A percentile compares a stretch with the other conserved stretches of the same genome.
Conservation (phyloP, 164 flowering plant species). For the Annona cherimola region DNA sequence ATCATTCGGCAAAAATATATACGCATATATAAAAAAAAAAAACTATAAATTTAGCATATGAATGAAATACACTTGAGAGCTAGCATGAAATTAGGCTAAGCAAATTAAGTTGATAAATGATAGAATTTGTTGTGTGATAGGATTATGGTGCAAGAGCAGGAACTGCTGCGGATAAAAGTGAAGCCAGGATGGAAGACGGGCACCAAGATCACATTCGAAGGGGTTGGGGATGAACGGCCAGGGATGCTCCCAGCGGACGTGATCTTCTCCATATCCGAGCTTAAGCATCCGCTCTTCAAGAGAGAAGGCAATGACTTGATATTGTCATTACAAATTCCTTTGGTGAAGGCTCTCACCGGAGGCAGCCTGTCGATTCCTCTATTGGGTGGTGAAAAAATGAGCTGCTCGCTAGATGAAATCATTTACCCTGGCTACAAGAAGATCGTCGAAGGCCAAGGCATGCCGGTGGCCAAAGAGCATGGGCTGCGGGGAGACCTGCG, state of each 20-base stretch:
- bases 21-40: too few relatives aligned
- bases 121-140: slow-evolving; percentile 21
- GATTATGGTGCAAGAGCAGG: slow-evolving; percentile 50
- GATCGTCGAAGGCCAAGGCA: slow-evolving; percentile 63
- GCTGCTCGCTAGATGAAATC: slow-evolving; percentile 38
- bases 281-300: slow-evolving; percentile 49
- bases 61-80: too few relatives aligned
- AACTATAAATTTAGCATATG: too few relatives aligned
- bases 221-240: slow-evolving; percentile 64
- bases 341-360: slow-evolving; percentile 75
- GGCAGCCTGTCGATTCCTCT: slow-evolving; percentile 56
- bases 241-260: slow-evolving; percentile 63
- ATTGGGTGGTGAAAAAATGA: slow-evolving; percentile 57
- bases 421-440: slow-evolving; percentile 61
- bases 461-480: slow-evolving; percentile 51
- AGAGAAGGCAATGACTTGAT: slow-evolving; percentile 64
- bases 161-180: slow-evolving; percentile 49
- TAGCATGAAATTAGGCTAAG: too few relatives aligned
- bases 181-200: slow-evolving; percentile 89
- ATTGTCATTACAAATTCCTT: slow-evolving; percentile 50
- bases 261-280: slow-evolving; percentile 51
- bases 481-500: slow-evolving; percentile 52
- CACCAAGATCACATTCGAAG: slow-evolving; percentile 72
- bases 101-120: too few relatives aligned
- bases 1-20: too few relatives aligned